Evolutionary conservation across 1,284 basidiomycete genomes (phyloP), one percentile per base, ranked within the genome.

Genomic region (Ganoderma lucidum): DNA sequence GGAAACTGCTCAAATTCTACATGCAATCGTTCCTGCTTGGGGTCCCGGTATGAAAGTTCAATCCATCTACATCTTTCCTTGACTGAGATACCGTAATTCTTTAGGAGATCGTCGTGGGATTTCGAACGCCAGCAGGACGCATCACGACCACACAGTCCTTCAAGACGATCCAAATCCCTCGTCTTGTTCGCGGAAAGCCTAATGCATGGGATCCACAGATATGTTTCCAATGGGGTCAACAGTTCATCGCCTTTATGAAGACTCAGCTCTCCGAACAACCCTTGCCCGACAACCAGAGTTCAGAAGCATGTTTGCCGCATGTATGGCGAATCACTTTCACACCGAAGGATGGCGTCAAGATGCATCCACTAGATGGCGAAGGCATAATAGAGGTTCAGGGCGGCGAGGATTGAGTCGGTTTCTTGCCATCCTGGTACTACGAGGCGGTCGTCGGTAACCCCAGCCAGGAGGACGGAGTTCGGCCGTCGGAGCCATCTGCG

Each of bases 1-100:
- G 92, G 78, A 98, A 98, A 79, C 82, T 98, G 59, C 88, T 99
- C 66, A 97, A 97, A 78, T 96, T 97, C 82, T 99, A 97, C 86
- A 92, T 97, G 69, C 97, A 99, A 78, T 97, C 95, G 2, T 98
- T 96, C 80, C 86, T 98, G 23, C 87, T 98, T 53, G 96, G 96
- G 56, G 92, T 98, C 28, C 94, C 94, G 15, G 94, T 96, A 76
- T 74, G 92, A 82, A 19, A 55, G n/a, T 56, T 30, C 62, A 37
- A 28, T 60, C 9, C 14, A 12, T 2, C 59, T 28, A 6, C 14
- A 30, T 41, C n/a, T 41, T 56, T 8, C 10, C 23, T 67, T 48
- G 14, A 8, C 39, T 68, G 23, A 65, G 30, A 41, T 37, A 35
- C 17, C n/a, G 15, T 37, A 14, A 35, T 19, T 62, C 32, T 14